Base-by-base conservation (phyloP, 305 asterid species). In the Salvia sclarea region DNA sequence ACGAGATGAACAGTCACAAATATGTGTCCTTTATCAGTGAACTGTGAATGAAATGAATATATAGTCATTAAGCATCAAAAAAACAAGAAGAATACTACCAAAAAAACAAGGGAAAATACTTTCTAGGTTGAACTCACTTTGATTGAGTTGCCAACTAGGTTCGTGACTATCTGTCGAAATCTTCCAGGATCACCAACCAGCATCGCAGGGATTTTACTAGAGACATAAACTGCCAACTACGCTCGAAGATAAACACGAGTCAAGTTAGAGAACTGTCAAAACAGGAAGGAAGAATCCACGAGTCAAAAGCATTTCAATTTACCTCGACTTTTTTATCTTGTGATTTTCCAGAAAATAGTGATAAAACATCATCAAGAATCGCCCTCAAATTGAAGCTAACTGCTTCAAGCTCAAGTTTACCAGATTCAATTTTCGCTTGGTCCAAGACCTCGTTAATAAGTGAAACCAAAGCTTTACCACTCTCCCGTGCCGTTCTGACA, bases 171-270 rank as follows among this genome's bases (percentile, higher is more conserved):
- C 83, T 94, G 99, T 6, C 96, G 88, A 66, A 94, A 91, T 72
- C 99, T 84, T 37, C 96, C 96, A 35, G 99, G 98, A 82, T 94
- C 99, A 24, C 99, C 99, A 64, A 94, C 84, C 22, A 94, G 82
- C 16, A 75, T 76, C 16, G 79, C 76, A 24, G 99, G 99, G 74
- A 94, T 86, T 78, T 86, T 88, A 61, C 78, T 85, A 47, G 99
- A 91, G 66, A 91, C 84, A 55, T 78, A 94, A 76, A 83, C 96
- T 18, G 98, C 99, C 90, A 94, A 82, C 99, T 94, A 30, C 66
- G 70, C 75, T 44, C 75, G 57, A 35, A 59, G 44, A 66, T 47
- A 75, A 17, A 31, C 28, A 16, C n/a, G 44, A 54, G 75, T 68
- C 64, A 54, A 58, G 16, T 52, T 24, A 52, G 76, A 38, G 6